These are phyloP conservation scores for Suhomyces terraborum DNA, from an alignment of 1,139 yeast genomes.

Conservation along the genomic window DNA sequence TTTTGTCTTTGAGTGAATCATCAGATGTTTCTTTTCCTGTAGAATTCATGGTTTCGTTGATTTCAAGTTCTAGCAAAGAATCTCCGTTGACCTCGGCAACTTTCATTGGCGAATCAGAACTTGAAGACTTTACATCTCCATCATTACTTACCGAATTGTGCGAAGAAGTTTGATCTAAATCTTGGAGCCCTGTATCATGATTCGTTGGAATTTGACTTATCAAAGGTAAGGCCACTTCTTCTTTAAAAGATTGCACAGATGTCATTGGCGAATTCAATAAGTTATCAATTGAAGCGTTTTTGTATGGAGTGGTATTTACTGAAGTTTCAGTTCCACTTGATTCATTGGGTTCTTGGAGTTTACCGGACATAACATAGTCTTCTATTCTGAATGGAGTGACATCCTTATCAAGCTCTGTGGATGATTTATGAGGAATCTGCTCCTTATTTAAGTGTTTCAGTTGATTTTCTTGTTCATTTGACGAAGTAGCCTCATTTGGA, in stretches of 20 bases:
- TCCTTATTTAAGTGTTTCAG: not conserved
- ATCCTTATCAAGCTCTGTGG: not conserved
- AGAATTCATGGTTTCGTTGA: not conserved
- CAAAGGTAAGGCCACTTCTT: too few relatives aligned
- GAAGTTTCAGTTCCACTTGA: not conserved
- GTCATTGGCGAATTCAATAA: conserved; percentile 13
- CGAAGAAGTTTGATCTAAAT: too few relatives aligned
- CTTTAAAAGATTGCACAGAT: not conserved
- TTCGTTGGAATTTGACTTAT: too few relatives aligned
- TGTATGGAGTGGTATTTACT: not conserved
- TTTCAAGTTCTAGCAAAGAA: not conserved
- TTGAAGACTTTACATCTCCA: too few relatives aligned
- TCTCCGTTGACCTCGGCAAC: not conserved
- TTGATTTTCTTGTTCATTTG: not conserved
- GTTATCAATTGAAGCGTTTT: conserved; percentile 10
- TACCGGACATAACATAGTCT: not conserved
- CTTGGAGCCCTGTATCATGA: too few relatives aligned
- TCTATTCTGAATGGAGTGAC: not conserved
- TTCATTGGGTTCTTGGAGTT: not conserved
- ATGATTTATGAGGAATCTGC: not conserved
- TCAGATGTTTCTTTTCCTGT: not conserved
- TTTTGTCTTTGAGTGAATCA: not conserved
- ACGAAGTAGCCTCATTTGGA: not conserved
- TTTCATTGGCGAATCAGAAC: too few relatives aligned
- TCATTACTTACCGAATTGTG: too few relatives aligned